Base-by-base conservation (phyloP, 2,329 filamentous ascomycete species). In the Colletotrichum truncatum region DNA sequence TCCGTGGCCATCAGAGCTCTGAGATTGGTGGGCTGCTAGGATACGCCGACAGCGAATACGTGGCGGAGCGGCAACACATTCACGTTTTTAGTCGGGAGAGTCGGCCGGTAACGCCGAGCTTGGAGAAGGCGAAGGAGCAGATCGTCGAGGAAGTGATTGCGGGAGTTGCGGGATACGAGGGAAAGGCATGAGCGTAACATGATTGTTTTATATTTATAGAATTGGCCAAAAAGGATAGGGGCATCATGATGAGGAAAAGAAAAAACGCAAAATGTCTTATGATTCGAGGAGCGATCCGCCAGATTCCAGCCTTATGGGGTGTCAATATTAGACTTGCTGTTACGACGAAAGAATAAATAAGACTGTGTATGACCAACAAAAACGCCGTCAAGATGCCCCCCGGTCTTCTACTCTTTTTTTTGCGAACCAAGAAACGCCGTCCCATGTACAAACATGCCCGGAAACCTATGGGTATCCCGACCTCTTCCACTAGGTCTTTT, bases 41-140 rank as follows among this genome's bases (percentile, higher is more conserved):
- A 4, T 99, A 98, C 78, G 93, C 93, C 18, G 94, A 98, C 76
- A 97, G 92, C 73, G 94, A 98, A 79, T 98, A 98, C 79, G 91
- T 98, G 39, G 94, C 94, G 9, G 84, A 96, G 73, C 85, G 94
- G 68, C 93, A 97, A 77, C 95, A 97, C 71, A 90, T 98, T 67
- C 93, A 93, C 45, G 89, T 97, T 70, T 90, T 92, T 68, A 79
- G 76, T 32, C 76, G 76, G 49, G 84, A 85, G 61, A 88, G 85
- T 70, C 78, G 85, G 30, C 85, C 86, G 21, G 82, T 80, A 12
- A 87, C 84, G 57, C 85, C 85, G 5, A 80, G 74, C 16, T 58
- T 69, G 1, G 73, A 75, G 12, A 70, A 70, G 55, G 69, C 60
- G 51, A 68, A 62, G 43, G 41, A 58, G 48, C 52, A 51, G 61